Percentiles rank a stretch among this genome's conserved stretches.
Evolutionary conservation across 2,329 filamentous ascomycete species (phyloP).

Genomic region (Clarireedia hainanense): DNA sequence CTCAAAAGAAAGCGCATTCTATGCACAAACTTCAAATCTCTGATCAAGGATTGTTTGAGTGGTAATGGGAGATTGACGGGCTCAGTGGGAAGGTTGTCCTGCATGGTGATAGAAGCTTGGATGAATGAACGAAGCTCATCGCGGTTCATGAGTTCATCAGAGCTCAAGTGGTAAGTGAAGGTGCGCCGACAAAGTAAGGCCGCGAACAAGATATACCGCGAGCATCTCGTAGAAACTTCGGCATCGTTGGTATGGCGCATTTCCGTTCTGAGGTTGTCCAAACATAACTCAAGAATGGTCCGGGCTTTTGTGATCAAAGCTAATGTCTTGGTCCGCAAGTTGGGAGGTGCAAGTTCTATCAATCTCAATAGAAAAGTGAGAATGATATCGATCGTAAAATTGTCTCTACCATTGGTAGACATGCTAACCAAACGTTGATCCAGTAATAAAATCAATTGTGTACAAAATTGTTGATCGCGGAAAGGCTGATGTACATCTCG

Average conservation of each 20-base stretch:
- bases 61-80: constrained; percentile 28
- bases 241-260: constrained; percentile 33
- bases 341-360: constrained; percentile 15
- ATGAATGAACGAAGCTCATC: constrained; percentile 29
- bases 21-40: constrained; percentile 39
- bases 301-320: constrained; percentile 36
- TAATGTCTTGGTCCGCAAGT: constrained; percentile 2
- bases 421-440: constrained; percentile 39
- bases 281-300: constrained; percentile 41
- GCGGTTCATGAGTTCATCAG: background rate
- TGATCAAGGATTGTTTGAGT: constrained; percentile 35
- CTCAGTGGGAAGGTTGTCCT: constrained; percentile 38
- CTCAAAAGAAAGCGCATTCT: constrained; percentile 31
- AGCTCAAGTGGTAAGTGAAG: constrained; percentile 26
- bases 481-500: constrained; percentile 44
- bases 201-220: constrained; percentile 43
- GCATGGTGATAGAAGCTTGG: constrained; percentile 36
- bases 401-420: constrained; percentile 50
- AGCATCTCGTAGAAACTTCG: constrained; percentile 32
- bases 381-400: constrained; percentile 48
- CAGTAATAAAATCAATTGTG: constrained; percentile 40
- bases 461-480: constrained; percentile 40
- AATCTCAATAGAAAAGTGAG: constrained; percentile 42
- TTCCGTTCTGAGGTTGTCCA: constrained; percentile 38
- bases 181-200: constrained; percentile 48